Evolutionary conservation across 306 rosid species (phyloP).

Genomic region (Sicyos baderoa): DNA sequence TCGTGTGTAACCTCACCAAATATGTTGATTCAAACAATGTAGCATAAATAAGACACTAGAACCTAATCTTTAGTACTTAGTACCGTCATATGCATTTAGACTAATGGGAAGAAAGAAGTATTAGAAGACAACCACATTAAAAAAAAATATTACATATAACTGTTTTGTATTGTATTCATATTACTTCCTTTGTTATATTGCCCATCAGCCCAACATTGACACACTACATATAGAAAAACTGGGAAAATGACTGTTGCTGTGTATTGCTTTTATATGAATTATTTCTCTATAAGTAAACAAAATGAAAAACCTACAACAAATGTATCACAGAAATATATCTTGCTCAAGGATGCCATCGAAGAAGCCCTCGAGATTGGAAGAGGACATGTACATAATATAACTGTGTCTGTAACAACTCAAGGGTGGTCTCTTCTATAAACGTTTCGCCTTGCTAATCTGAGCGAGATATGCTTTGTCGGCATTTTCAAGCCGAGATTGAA

Average conservation of each 20-base stretch:
- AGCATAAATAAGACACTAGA: too few species aligned
- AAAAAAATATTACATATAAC: too few species aligned
- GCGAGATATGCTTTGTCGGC: slow-evolving; percentile 56
- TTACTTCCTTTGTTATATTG: neutral
- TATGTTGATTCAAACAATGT: too few species aligned
- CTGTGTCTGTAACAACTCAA: neutral
- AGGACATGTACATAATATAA: slow-evolving; percentile 13
- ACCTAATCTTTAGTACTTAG: too few species aligned
- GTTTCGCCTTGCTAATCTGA: slow-evolving; percentile 29
- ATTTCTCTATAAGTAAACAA: slow-evolving; percentile 12
- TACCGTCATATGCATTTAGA: too few species aligned
- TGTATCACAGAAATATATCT: neutral
- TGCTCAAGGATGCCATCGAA: slow-evolving; percentile 4
- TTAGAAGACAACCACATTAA: neutral
- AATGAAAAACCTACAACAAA: slow-evolving; percentile 8
- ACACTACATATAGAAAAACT: neutral
- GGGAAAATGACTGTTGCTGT: neutral
- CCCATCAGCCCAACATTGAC: neutral
- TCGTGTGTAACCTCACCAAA: too few species aligned
- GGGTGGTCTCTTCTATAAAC: neutral
- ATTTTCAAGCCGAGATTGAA: slow-evolving; percentile 59
- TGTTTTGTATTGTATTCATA: neutral
- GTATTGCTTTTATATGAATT: slow-evolving; percentile 5
- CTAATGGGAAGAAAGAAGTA: neutral
- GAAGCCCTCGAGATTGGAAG: slow-evolving; percentile 1